Evolutionary conservation across 2,329 filamentous ascomycete species (phyloP).

Genomic region (Colletotrichum theobromicola): DNA sequence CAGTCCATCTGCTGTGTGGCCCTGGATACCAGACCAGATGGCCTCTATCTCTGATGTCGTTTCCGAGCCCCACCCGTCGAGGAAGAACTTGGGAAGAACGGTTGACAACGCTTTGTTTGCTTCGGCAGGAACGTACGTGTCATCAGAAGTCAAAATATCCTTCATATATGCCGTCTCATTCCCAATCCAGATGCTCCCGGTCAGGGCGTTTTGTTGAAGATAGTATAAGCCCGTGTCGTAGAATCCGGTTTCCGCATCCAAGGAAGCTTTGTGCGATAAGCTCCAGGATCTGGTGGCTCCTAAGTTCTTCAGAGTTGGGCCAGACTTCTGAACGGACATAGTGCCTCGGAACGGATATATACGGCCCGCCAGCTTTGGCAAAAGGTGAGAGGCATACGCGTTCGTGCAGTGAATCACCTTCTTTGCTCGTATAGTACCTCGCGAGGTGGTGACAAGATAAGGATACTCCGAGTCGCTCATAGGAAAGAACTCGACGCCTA

Average conservation of each 20-base stretch:
- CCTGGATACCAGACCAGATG: conserved; percentile 13
- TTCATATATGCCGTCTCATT: conserved; percentile 4
- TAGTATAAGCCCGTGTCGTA: conserved; percentile 17
- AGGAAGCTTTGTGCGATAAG: neutral
- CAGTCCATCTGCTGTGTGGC: conserved; percentile 10
- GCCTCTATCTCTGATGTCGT: neutral
- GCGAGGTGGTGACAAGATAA: conserved; percentile 36
- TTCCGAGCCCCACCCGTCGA: neutral
- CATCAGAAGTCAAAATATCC: conserved; percentile 9
- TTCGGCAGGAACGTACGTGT: neutral
- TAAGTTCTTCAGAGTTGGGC: neutral
- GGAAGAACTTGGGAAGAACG: neutral
- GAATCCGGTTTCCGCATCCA: neutral
- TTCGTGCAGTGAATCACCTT: conserved; percentile 49
- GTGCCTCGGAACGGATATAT: conserved; percentile 43
- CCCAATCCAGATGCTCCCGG: conserved; percentile 7
- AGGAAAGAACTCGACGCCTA: conserved; percentile 11
- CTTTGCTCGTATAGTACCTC: conserved; percentile 36
- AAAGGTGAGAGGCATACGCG: conserved; percentile 42
- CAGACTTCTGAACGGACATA: conserved; percentile 46
- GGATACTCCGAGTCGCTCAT: conserved; percentile 14
- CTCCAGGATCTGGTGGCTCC: conserved; percentile 22
- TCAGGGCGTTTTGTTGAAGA: conserved; percentile 5
- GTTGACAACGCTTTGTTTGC: neutral
- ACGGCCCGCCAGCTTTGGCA: conserved; percentile 40